Conservation (phyloP, 495 filamentous ascomycete genomes). For the Alectoria sarmentosa region DNA sequence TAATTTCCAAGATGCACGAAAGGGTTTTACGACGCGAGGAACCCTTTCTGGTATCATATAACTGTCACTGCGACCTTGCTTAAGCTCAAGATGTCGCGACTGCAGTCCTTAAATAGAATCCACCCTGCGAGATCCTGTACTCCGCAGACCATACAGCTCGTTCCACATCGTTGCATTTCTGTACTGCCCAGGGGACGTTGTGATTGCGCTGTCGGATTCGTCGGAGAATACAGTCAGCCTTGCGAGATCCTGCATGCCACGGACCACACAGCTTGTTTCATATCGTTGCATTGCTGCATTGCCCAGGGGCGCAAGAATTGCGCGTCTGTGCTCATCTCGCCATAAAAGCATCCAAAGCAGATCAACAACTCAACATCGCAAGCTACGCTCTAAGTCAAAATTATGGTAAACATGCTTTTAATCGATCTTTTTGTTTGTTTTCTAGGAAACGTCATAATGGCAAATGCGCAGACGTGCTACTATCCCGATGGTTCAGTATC, state of each 20-base stretch:
- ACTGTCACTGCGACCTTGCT: too few relatives aligned
- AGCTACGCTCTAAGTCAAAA: background rate
- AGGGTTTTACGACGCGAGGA: background rate
- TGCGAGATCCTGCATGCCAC: background rate
- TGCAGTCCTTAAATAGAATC: too few relatives aligned
- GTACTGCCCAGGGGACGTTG: too few relatives aligned
- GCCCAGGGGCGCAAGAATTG: background rate
- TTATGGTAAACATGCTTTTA: background rate
- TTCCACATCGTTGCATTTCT: too few relatives aligned
- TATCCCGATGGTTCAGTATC: constrained; percentile 1
- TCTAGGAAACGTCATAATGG: background rate
- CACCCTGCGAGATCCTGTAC: too few relatives aligned
- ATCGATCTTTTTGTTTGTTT: background rate
- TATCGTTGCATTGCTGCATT: background rate
- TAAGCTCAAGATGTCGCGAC: too few relatives aligned
- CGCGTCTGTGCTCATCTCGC: background rate
- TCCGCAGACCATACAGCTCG: too few relatives aligned
- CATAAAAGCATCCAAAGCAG: too few relatives aligned
- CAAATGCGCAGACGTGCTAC: background rate
- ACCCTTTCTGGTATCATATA: too few relatives aligned
- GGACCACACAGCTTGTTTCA: background rate
- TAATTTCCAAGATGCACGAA: background rate
- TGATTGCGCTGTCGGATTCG: too few relatives aligned
- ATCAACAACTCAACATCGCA: background rate
- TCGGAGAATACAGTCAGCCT: too few relatives aligned